Percentiles rank a stretch among this genome's conserved stretches.
Conservation (phyloP, 2,329 filamentous ascomycete species). For the Fusarium praegraminearum region DNA sequence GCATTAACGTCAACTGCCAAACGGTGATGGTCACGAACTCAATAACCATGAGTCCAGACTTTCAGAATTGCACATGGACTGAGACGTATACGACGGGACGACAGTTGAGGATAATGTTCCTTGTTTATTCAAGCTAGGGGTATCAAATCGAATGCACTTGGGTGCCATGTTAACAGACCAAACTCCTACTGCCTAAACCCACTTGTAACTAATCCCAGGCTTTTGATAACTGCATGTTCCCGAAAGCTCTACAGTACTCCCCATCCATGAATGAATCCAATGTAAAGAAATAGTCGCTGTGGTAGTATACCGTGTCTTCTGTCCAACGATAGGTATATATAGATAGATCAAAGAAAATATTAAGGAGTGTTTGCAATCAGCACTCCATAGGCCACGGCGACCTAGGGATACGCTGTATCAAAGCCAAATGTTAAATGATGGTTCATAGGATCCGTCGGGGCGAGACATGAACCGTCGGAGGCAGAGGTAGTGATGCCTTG, state of each 20-base stretch:
- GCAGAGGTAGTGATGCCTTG: slow-evolving; percentile 42
- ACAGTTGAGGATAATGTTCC: neutral
- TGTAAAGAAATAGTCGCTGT: neutral
- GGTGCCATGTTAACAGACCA: slow-evolving; percentile 21
- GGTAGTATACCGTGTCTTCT: neutral
- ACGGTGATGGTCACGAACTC: neutral
- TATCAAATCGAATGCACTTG: slow-evolving; percentile 40
- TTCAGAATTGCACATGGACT: neutral
- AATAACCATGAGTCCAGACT: neutral
- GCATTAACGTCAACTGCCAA: neutral
- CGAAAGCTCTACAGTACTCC: slow-evolving; percentile 15
- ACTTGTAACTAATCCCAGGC: slow-evolving; percentile 15
- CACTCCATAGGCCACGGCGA: neutral
- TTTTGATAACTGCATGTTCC: slow-evolving; percentile 13
- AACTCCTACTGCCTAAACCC: slow-evolving; percentile 25
- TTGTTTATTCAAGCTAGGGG: slow-evolving; percentile 37
- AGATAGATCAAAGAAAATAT: slow-evolving; percentile 13
- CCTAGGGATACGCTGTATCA: slow-evolving; percentile 28
- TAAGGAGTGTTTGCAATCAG: slow-evolving; percentile 12
- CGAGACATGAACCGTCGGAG: slow-evolving; percentile 40
- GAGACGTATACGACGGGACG: neutral
- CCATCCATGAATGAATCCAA: slow-evolving; percentile 12
- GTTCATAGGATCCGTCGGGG: slow-evolving; percentile 35
- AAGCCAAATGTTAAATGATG: slow-evolving; percentile 33
- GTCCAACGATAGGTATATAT: slow-evolving; percentile 6